Evolutionary conservation across 169 alveolate genomes (phyloP).

Genomic region (Hepatocystis sp.): DNA sequence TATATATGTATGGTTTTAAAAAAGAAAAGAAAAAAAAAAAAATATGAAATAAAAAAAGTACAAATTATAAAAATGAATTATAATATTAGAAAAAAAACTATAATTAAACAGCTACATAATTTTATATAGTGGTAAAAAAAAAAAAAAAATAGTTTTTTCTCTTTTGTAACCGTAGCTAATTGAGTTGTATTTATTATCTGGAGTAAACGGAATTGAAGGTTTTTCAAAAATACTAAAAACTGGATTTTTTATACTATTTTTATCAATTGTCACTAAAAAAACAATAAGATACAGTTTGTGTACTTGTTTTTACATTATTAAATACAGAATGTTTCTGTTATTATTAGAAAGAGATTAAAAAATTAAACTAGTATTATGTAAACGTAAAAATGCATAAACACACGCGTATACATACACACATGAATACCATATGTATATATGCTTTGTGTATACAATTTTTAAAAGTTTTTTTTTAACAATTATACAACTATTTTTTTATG

Average conservation of each 20-base stretch:
- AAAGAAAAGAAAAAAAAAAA: background rate
- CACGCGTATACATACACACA: background rate
- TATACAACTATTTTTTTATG: background rate
- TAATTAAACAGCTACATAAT: constrained; percentile 2
- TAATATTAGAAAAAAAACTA: too few species aligned
- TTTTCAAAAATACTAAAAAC: constrained; percentile 66
- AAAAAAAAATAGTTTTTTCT: background rate
- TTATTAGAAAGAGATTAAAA: too few species aligned
- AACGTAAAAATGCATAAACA: too few species aligned
- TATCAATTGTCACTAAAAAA: constrained; percentile 44
- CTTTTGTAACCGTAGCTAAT: constrained; percentile 51
- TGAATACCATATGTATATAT: too few species aligned
- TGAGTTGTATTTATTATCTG: constrained; percentile 31
- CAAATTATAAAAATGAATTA: background rate
- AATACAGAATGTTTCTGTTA: too few species aligned
- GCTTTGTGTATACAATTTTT: too few species aligned
- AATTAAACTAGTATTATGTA: too few species aligned
- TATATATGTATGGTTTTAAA: too few species aligned
- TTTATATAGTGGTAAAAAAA: background rate
- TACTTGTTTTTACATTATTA: too few species aligned
- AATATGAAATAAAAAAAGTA: constrained; percentile 2
- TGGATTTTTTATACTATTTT: constrained; percentile 28
- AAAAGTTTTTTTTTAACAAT: background rate
- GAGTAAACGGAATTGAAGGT: constrained; percentile 46
- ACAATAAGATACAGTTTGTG: too few species aligned